Conservation (phyloP, 2,329 filamentous ascomycete species). For the Ilyonectria sp. region DNA sequence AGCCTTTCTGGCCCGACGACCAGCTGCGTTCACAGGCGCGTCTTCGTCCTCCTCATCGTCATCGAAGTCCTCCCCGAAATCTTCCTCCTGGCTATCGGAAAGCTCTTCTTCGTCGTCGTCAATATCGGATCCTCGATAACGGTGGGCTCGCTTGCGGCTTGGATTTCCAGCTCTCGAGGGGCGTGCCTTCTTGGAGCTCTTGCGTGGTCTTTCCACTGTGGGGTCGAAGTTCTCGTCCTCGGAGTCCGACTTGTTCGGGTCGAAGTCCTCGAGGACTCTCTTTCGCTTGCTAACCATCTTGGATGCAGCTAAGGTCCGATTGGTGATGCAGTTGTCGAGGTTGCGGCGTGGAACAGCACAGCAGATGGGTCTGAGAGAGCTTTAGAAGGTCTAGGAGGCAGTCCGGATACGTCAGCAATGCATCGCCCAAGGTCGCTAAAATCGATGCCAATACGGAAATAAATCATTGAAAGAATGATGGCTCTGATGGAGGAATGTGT, state of each 20-base stretch:
- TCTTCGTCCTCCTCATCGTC: slow-evolving; percentile 60
- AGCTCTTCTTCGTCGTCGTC: slow-evolving; percentile 70
- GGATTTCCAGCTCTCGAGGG: slow-evolving; percentile 54
- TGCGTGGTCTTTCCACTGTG: slow-evolving; percentile 59
- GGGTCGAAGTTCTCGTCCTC: slow-evolving; percentile 78
- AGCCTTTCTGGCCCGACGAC: slow-evolving; percentile 64
- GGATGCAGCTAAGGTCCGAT: background rate
- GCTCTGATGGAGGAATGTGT: slow-evolving; percentile 4
- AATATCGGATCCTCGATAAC: slow-evolving; percentile 74
- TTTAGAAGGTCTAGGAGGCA: slow-evolving; percentile 32
- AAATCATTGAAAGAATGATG: background rate
- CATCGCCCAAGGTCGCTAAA: slow-evolving; percentile 23
- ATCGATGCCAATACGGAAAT: slow-evolving; percentile 6
- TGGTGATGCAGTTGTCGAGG: slow-evolving; percentile 17
- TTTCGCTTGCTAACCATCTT: slow-evolving; percentile 68
- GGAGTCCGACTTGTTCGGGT: slow-evolving; percentile 77
- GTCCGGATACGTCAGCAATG: slow-evolving; percentile 36
- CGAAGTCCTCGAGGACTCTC: slow-evolving; percentile 71
- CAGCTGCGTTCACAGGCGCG: slow-evolving; percentile 62
- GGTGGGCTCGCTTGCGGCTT: slow-evolving; percentile 55
- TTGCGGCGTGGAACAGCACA: slow-evolving; percentile 18
- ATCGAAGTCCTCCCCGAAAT: slow-evolving; percentile 64
- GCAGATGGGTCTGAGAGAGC: slow-evolving; percentile 18
- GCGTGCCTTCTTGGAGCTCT: slow-evolving; percentile 60
- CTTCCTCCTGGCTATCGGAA: slow-evolving; percentile 67